These are phyloP conservation scores for Pichia sp. DNA, from an alignment of 1,139 yeast genomes.

Conservation along the genomic window DNA sequence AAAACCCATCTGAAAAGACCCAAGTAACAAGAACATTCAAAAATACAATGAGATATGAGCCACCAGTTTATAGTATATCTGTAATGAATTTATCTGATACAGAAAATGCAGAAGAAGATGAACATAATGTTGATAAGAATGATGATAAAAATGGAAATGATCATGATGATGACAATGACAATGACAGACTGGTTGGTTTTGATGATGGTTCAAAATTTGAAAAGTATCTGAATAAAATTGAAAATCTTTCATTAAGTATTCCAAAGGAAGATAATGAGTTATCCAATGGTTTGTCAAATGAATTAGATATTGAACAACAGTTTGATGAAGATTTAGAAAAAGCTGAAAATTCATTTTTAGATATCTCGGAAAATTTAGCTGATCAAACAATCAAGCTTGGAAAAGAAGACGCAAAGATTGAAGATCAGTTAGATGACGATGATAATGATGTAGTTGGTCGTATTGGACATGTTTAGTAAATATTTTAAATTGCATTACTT, in stretches of 20 bases:
- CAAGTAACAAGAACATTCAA: slow-evolving; percentile 18
- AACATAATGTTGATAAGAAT: too few relatives aligned
- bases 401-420: slow-evolving; percentile 8
- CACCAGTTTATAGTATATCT: slow-evolving; percentile 15
- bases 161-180: too few relatives aligned
- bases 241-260: background rate
- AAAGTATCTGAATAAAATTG: slow-evolving; percentile 16
- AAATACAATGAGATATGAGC: slow-evolving; percentile 13
- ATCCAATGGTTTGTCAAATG: slow-evolving; percentile 1
- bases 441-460: background rate
- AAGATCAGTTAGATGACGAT: slow-evolving; percentile 10
- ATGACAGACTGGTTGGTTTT: slow-evolving; percentile 19
- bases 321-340: slow-evolving; percentile 8
- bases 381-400: slow-evolving; percentile 1
- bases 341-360: background rate
- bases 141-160: too few relatives aligned
- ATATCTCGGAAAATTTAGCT: background rate
- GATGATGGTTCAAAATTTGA: slow-evolving; percentile 24
- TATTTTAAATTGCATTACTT: too few relatives aligned
- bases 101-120: too few relatives aligned
- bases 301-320: slow-evolving; percentile 4
- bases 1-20: background rate
- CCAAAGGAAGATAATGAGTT: background rate
- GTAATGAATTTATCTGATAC: slow-evolving; percentile 2
- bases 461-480: too few relatives aligned